A percentile compares a stretch with the other conserved stretches of the same genome.
Evolutionary conservation across 139 green algal species (phyloP).

Genomic region (Coelastrella sp.): DNA sequence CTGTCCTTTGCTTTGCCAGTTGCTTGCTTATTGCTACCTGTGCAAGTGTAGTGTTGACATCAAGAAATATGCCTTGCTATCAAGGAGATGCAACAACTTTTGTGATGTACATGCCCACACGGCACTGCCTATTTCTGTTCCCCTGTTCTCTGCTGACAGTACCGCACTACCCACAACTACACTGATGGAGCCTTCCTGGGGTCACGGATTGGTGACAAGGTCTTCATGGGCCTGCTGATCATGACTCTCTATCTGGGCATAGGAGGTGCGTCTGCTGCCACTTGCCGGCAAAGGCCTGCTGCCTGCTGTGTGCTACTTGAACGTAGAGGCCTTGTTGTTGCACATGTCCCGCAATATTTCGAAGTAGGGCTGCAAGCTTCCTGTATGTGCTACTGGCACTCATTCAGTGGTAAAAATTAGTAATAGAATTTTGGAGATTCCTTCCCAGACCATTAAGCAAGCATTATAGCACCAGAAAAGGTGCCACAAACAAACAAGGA

Average conservation of each 20-base stretch:
- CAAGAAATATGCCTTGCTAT: background rate
- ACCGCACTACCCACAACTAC: conserved; percentile 81
- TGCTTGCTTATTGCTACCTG: background rate
- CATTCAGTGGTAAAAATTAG: no score
- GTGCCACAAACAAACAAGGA: background rate
- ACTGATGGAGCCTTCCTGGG: conserved; percentile 70
- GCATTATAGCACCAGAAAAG: background rate
- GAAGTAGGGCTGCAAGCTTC: no score
- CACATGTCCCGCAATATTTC: no score
- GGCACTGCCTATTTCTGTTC: no score
- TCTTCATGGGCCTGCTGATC: conserved; percentile 62
- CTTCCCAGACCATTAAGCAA: no score
- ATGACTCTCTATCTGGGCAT: conserved; percentile 75
- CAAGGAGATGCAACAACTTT: background rate
- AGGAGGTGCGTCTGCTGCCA: conserved; percentile 9
- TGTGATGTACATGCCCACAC: background rate
- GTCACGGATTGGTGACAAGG: conserved; percentile 69
- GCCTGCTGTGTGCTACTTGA: no score
- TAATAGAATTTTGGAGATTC: no score
- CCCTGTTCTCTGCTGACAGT: conserved; percentile 49
- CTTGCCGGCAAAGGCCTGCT: no score
- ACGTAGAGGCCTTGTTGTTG: no score
- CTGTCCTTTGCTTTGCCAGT: background rate
- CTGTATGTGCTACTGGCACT: no score
- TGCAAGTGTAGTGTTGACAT: background rate